A percentile compares a stretch with the other conserved stretches of the same genome.
Evolutionary conservation across 352 stramenopile genomes (phyloP).

Genomic region (Globisporangium echinulatum): DNA sequence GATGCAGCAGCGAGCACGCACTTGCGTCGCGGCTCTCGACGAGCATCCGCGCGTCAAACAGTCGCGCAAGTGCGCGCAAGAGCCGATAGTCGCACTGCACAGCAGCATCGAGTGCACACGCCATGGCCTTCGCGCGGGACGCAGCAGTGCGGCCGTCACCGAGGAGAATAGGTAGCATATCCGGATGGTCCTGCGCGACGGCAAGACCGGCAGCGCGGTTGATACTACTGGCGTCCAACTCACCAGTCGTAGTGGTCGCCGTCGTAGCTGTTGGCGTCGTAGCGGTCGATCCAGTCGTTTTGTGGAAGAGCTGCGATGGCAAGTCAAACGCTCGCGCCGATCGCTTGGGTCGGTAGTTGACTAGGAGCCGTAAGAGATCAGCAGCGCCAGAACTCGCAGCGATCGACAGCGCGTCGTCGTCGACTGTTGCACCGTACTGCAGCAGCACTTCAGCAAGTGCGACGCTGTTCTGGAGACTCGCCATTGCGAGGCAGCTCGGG

Average conservation of each 20-base stretch:
- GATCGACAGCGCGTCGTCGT: slow-evolving; percentile 55
- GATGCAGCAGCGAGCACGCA: slow-evolving; percentile 57
- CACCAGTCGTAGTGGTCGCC: slow-evolving; percentile 13
- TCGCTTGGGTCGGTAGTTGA: slow-evolving; percentile 22
- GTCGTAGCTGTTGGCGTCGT: neutral
- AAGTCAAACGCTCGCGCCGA: slow-evolving; percentile 11
- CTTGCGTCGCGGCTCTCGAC: slow-evolving; percentile 34
- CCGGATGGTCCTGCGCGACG: slow-evolving; percentile 31
- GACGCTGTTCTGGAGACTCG: slow-evolving; percentile 29
- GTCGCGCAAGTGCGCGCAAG: slow-evolving; percentile 44
- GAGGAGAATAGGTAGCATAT: slow-evolving; percentile 39
- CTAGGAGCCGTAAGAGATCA: slow-evolving; percentile 30
- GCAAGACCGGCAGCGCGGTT: slow-evolving; percentile 43
- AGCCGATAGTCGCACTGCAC: slow-evolving; percentile 40
- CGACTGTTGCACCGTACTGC: slow-evolving; percentile 45
- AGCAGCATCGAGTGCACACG: slow-evolving; percentile 45
- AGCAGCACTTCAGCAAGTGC: slow-evolving; percentile 56
- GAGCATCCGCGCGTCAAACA: slow-evolving; percentile 37
- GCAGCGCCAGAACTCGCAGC: slow-evolving; percentile 32
- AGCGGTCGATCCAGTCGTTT: neutral
- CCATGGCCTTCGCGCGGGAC: slow-evolving; percentile 24
- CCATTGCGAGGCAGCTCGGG: slow-evolving; percentile 45
- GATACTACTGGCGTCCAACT: slow-evolving; percentile 28
- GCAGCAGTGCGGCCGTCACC: slow-evolving; percentile 33
- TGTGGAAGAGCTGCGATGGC: slow-evolving; percentile 18